These are phyloP conservation scores for Talinum fruticosum DNA, from an alignment of 148 eudicot species.

Conservation along the genomic window DNA sequence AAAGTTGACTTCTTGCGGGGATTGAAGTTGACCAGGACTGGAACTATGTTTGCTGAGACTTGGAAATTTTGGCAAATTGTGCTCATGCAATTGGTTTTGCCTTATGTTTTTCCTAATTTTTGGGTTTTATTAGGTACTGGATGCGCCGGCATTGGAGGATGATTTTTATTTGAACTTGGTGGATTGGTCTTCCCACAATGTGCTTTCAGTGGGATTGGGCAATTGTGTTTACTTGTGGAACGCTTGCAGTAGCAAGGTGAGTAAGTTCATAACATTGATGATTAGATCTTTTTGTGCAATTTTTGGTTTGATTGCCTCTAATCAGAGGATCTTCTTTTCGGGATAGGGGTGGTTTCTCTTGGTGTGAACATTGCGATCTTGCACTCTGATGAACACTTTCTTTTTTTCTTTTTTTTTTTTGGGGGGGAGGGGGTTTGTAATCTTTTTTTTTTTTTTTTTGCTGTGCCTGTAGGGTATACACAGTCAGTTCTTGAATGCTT, in stretches of 20 bases:
- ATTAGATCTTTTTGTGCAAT: neutral
- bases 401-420: too few relatives aligned
- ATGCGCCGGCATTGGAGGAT: conserved; percentile 95
- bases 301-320: neutral
- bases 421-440: too few relatives aligned
- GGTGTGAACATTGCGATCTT: neutral
- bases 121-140: conserved; percentile 58
- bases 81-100: neutral
- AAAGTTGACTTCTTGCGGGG: neutral
- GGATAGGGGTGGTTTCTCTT: neutral
- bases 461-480: neutral
- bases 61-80: neutral
- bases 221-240: conserved; percentile 91
- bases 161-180: conserved; percentile 93
- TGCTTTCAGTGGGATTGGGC: conserved; percentile 83
- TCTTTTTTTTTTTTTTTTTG: too few relatives aligned
- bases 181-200: conserved; percentile 87
- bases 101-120: neutral
- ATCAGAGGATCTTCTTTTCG: neutral
- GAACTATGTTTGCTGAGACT: neutral
- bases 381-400: neutral
- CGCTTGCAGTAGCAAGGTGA: conserved; percentile 93
- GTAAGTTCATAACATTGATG: conserved; percentile 27
- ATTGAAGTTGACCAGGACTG: neutral
- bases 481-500: neutral